phyloP scores from a whole-genome alignment of 2,329 filamentous ascomycete genomes.

The Venturia pyrina region DNA sequence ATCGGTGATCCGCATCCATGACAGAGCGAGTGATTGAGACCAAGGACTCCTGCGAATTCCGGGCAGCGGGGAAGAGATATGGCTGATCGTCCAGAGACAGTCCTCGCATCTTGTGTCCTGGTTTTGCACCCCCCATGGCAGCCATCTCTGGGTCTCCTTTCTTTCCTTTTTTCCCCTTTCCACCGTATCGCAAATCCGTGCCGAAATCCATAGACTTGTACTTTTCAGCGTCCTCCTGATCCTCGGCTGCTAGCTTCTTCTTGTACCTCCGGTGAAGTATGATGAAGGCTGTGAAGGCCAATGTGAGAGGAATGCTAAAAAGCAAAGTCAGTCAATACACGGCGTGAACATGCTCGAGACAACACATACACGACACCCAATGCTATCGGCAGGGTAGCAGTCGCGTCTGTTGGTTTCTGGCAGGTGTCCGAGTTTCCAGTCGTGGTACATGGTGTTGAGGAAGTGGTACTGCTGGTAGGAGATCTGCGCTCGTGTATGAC shows the following conservation, averaged over 20 bases:
- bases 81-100: conserved; percentile 57
- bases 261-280: conserved; percentile 72
- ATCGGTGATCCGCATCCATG: conserved; percentile 54
- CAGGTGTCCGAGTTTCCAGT: conserved; percentile 27
- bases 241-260: conserved; percentile 62
- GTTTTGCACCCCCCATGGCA: conserved; percentile 46
- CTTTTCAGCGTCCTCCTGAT: conserved; percentile 75
- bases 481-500: background rate
- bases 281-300: conserved; percentile 57
- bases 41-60: conserved; percentile 75
- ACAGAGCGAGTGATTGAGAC: conserved; percentile 73
- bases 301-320: conserved; percentile 62
- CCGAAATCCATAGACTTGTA: conserved; percentile 92
- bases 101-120: conserved; percentile 42
- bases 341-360: background rate
- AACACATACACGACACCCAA: conserved; percentile 59
- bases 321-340: conserved; percentile 5
- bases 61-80: conserved; percentile 79
- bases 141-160: conserved; percentile 16
- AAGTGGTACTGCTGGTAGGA: background rate
- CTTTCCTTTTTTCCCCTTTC: conserved; percentile 27
- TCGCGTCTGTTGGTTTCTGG: conserved; percentile 47
- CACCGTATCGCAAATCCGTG: conserved; percentile 45
- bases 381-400: conserved; percentile 53
- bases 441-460: conserved; percentile 8